Percentiles rank a stretch among this genome's conserved stretches.
These are phyloP conservation scores for Fusarium algeriense DNA, from an alignment of 2,329 filamentous ascomycete genomes.

Conservation along the genomic window DNA sequence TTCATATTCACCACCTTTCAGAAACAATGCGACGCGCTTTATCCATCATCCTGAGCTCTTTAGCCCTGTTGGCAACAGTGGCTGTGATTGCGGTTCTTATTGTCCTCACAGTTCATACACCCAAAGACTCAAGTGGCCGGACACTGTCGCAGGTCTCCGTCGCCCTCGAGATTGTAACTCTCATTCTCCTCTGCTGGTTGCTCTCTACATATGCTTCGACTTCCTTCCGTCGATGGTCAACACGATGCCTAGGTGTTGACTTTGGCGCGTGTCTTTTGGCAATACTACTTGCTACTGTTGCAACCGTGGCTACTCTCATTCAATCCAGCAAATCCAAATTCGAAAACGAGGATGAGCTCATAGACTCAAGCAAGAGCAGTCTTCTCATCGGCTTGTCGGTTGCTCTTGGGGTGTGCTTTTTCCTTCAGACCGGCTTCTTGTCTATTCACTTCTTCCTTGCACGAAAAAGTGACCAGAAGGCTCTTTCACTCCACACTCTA, in stretches of 20 bases:
- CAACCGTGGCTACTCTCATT: constrained; percentile 60
- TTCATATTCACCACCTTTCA: constrained; percentile 13
- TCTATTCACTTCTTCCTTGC: constrained; percentile 58
- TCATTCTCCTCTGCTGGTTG: constrained; percentile 45
- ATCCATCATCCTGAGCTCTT: constrained; percentile 36
- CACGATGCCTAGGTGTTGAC: constrained; percentile 42
- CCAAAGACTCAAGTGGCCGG: constrained; percentile 41
- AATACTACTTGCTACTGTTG: constrained; percentile 59
- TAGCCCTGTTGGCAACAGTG: constrained; percentile 41
- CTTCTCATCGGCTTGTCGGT: constrained; percentile 61
- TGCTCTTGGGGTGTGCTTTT: constrained; percentile 60
- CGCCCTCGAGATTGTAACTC: constrained; percentile 46
- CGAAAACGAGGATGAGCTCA: constrained; percentile 22
- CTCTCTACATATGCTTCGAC: constrained; percentile 52
- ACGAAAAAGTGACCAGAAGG: constrained; percentile 44
- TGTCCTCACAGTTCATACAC: constrained; percentile 36
- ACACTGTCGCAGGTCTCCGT: constrained; percentile 46
- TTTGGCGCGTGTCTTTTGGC: constrained; percentile 52
- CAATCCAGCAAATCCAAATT: constrained; percentile 49
- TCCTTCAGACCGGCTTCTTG: constrained; percentile 63
- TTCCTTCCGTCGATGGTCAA: constrained; percentile 42
- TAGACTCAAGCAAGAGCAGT: constrained; percentile 37
- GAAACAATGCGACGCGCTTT: constrained; percentile 38
- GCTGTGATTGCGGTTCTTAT: constrained; percentile 38
- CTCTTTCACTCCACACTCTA: constrained; percentile 40